phyloP scores from a whole-genome alignment of 2,329 filamentous ascomycete species.

The Gaeumannomyces tritici region DNA sequence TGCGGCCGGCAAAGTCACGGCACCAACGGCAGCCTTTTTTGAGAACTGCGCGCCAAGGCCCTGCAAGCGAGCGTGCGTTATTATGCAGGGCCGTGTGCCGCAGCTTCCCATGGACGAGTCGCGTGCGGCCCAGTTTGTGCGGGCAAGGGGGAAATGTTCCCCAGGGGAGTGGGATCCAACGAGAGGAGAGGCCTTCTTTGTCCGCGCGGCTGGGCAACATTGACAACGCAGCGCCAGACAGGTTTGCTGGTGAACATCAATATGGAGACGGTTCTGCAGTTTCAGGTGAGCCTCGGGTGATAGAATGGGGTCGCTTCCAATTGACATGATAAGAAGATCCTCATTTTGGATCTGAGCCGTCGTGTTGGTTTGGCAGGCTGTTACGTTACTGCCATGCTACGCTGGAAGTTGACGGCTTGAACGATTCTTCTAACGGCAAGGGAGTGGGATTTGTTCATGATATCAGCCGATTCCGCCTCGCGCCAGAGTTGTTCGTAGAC shows the following conservation, averaged over 20 bases:
- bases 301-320: not conserved
- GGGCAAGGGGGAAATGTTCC: not conserved
- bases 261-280: not conserved
- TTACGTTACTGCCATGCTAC: not conserved
- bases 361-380: not conserved
- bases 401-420: not conserved
- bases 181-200: not conserved
- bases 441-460: not conserved
- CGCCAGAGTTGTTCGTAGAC: no score
- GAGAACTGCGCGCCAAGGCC: not conserved
- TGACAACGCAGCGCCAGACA: not conserved
- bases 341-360: not conserved
- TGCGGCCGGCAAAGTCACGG: not conserved
- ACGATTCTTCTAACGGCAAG: not conserved
- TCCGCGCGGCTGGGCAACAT: not conserved
- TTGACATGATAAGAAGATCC: not conserved
- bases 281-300: not conserved
- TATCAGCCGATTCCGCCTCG: not conserved
- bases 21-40: not conserved
- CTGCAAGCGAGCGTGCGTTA: not conserved
- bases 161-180: not conserved
- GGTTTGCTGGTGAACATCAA: not conserved
- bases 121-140: not conserved
- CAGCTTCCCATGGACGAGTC: not conserved
- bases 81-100: not conserved